Evolutionary conservation across 805 yeast genomes (phyloP), one percentile per base, ranked within the genome.

Genomic region (Saccharomycopsis sp.): DNA sequence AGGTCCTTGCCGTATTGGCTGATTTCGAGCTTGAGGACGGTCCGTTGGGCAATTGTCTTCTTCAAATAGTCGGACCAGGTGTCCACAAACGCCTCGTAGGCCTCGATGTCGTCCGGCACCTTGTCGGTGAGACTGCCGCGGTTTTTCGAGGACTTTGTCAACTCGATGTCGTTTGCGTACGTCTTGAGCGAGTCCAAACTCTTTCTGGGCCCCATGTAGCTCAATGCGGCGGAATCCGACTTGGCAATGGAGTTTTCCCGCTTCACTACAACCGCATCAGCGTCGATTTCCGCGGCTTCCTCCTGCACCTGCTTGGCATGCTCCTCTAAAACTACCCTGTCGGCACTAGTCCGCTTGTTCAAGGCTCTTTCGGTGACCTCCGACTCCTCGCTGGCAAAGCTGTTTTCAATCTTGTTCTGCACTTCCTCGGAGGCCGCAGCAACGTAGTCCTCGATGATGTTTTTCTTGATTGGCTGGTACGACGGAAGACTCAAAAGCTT

Each of bases 401-500:
- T 24, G 18, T 53, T 41, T 24, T 53, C 56, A 3, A 53, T 34
- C 18, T 53, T 53, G 18, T 23, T 24, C n/a, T 53, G 52, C 8
- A 53, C 24, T 16, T 59, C 60, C 24, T 59, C 55, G 12, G 55
- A 50, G 7, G 51, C 62, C 2, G 56, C 55, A 2, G 52, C 16
- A 2, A 59, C 57, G 18, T 59, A 59, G 34, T 55, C 34, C 4
- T 59, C 62, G 16, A 59, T 59, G 7, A 59, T 29, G 15, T 55
- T 55, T 16, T 40, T 51, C 34, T 57, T 56, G 24, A 58, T 51
- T 15, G 62, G 62, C n/a, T 46, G 48, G 47, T 59, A 59, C 5
- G 24, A 23, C 12, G 55, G 60, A 20, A 44, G 24, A 46, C 21
- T 52, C 2, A 40, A 8, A n/a, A 56, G 51, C 46, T 53, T 55